These are phyloP conservation scores for Rubia balearica DNA, from an alignment of 305 asterid species.

Conservation along the genomic window DNA sequence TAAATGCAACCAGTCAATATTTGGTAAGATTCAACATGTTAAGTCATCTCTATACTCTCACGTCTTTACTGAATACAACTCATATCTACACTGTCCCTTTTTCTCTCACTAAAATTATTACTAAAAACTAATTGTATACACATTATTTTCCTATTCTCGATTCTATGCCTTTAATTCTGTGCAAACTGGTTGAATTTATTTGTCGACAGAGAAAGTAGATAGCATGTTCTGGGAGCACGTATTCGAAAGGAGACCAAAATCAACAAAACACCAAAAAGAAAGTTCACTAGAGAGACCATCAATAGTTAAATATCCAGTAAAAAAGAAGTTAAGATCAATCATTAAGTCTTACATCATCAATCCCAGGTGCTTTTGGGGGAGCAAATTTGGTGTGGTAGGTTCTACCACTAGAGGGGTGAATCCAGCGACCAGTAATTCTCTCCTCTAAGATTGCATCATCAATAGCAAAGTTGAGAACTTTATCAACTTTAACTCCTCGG, in stretches of 20 bases:
- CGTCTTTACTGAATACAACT: too few species aligned
- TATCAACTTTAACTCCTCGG: conserved; percentile 79
- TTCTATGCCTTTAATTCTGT: too few species aligned
- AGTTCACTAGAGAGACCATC: not conserved
- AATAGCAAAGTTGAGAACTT: conserved; percentile 81
- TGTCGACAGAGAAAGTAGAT: not conserved
- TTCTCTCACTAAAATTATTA: too few species aligned
- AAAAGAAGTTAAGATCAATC: not conserved
- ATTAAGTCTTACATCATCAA: conserved; percentile 47
- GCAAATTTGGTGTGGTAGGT: conserved; percentile 77
- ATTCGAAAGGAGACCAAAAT: not conserved
- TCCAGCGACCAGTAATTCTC: conserved; percentile 89
- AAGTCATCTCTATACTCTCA: too few species aligned
- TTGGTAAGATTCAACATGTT: too few species aligned
- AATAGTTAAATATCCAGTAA: not conserved
- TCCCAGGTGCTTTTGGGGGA: conserved; percentile 64
- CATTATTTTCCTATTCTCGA: too few species aligned
- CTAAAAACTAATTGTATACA: too few species aligned
- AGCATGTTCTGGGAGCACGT: not conserved
- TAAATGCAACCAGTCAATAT: too few species aligned
- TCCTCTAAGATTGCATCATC: conserved; percentile 78
- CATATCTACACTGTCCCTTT: too few species aligned
- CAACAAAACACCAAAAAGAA: not conserved
- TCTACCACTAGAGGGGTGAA: conserved; percentile 86
- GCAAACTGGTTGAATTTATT: too few species aligned